A percentile compares a stretch with the other conserved stretches of the same genome.
Evolutionary conservation across 345 rosid genomes (phyloP).

Genomic region (thale cress (Arabidopsis thaliana)): TAIR10.1 NC_003076.8:23380001-23380500

Average conservation of each 20-base stretch:
- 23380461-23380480: constrained; percentile 19
- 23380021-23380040: neutral
- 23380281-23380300: too few species aligned
- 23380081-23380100: constrained; percentile 6
- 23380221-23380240: too few species aligned
- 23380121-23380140: neutral
- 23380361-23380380: constrained; percentile 18
- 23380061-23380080: constrained; percentile 3
- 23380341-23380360: constrained; percentile 26
- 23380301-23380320: too few species aligned
- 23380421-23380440: neutral
- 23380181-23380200: neutral
- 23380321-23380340: neutral
- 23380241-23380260: too few species aligned
- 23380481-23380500: constrained; percentile 47
- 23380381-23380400: constrained; percentile 36
- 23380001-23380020: constrained; percentile 22
- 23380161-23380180: neutral
- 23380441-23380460: neutral
- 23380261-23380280: too few species aligned
- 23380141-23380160: neutral
- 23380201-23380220: too few species aligned
- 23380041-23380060: constrained; percentile 17
- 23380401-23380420: constrained; percentile 21
- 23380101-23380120: neutral